phyloP scores from a whole-genome alignment of 176 grass and related monocot species.

The Carex cristatella region DNA sequence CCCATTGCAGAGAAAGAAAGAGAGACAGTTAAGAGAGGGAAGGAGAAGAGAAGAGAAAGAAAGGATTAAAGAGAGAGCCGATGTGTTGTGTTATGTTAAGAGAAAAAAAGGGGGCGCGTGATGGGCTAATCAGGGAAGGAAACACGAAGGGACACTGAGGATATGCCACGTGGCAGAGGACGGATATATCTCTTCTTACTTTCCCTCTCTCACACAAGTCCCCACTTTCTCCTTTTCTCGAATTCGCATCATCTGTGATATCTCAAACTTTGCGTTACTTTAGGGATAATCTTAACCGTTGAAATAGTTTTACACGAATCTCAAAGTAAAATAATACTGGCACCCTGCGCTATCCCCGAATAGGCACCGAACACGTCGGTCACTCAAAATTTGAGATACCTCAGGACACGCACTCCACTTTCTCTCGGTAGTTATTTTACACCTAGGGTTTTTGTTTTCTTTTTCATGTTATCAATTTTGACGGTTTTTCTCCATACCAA shows the following conservation, averaged over 20 bases:
- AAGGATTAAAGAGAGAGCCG: background rate
- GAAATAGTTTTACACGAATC: too few relatives aligned
- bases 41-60: background rate
- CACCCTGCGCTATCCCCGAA: too few relatives aligned
- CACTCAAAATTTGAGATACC: too few relatives aligned
- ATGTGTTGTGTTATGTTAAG: background rate
- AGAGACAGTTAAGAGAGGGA: background rate
- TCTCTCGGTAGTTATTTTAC: background rate
- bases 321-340: too few relatives aligned
- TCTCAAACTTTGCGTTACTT: too few relatives aligned
- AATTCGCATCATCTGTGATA: too few relatives aligned
- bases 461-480: background rate
- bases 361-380: too few relatives aligned
- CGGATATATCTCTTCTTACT: slow-evolving; percentile 7
- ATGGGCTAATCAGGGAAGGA: background rate
- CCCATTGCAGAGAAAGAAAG: background rate
- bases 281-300: too few relatives aligned
- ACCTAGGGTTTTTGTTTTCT: background rate
- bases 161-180: slow-evolving; percentile 24
- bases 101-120: background rate
- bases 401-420: background rate
- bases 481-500: background rate
- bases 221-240: background rate
- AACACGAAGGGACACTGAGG: background rate
- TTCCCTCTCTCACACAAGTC: background rate